phyloP scores from a whole-genome alignment of 192 early-diverging fungal species.

The Lunasporangiospora selenospora region DNA sequence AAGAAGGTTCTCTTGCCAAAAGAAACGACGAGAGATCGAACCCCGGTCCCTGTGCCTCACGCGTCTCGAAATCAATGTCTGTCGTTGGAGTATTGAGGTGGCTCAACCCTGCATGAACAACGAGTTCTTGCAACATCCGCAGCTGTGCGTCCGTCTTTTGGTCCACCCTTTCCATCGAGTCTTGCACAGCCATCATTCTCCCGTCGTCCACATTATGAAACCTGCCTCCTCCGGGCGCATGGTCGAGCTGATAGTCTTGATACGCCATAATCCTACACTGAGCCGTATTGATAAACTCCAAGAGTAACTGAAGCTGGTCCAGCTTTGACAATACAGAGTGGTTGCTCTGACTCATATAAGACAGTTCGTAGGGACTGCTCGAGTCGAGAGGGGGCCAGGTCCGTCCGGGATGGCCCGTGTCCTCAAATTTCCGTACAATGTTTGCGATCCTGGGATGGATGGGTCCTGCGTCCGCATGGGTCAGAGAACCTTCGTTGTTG shows the following conservation, averaged over 20 bases:
- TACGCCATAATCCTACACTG: slow-evolving; percentile 49
- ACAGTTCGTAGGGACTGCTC: neutral
- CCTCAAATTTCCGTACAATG: slow-evolving; percentile 36
- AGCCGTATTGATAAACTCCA: slow-evolving; percentile 45
- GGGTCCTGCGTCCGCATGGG: no score
- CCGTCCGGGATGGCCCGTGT: neutral
- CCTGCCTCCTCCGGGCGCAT: neutral
- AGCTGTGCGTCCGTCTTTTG: slow-evolving; percentile 47
- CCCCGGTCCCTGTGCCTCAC: no score
- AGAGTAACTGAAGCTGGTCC: slow-evolving; percentile 31
- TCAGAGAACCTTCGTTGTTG: no score
- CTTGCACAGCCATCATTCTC: slow-evolving; percentile 59
- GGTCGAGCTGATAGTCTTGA: slow-evolving; percentile 36
- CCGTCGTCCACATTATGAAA: slow-evolving; percentile 54
- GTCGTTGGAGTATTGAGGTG: no score
- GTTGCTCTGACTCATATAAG: neutral
- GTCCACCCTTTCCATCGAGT: slow-evolving; percentile 54
- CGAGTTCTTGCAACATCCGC: slow-evolving; percentile 51
- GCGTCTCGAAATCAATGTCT: no score
- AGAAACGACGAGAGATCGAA: no score
- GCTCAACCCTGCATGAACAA: no score
- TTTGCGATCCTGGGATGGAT: slow-evolving; percentile 36
- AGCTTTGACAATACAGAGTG: slow-evolving; percentile 25
- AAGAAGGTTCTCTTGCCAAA: no score
- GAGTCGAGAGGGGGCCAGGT: neutral